phyloP scores from a whole-genome alignment of 805 yeast genomes.

The Candida taoyuanica region DNA sequence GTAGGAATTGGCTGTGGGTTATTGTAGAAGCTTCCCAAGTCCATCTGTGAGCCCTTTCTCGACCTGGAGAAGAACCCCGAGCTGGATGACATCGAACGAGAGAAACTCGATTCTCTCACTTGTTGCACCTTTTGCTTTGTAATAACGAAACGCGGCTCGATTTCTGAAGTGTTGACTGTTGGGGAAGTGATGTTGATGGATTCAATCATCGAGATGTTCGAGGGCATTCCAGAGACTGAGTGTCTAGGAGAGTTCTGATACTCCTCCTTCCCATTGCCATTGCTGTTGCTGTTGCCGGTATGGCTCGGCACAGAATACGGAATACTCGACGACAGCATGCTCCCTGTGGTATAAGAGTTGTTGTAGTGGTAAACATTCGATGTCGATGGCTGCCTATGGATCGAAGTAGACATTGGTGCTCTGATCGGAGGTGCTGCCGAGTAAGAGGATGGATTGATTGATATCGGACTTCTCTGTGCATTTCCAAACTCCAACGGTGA shows the following conservation, averaged over 20 bases:
- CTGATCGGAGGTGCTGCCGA: constrained; percentile 27
- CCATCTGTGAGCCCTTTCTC: constrained; percentile 34
- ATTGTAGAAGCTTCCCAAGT: constrained; percentile 25
- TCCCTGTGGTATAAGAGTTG: constrained; percentile 17
- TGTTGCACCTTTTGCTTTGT: constrained; percentile 64
- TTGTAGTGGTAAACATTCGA: constrained; percentile 10
- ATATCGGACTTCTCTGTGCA: constrained; percentile 24
- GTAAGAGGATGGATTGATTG: constrained; percentile 17
- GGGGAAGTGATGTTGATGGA: constrained; percentile 73
- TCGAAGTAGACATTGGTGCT: constrained; percentile 26
- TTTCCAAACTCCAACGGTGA: constrained; percentile 10
- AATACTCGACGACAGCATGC: constrained; percentile 20
- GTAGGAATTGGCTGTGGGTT: constrained; percentile 17
- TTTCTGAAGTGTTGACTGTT: constrained; percentile 48
- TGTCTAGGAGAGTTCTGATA: constrained; percentile 31
- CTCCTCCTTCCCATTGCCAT: constrained; percentile 21
- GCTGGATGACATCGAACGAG: constrained; percentile 21
- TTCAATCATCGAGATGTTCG: constrained; percentile 37
- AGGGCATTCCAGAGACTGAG: constrained; percentile 32
- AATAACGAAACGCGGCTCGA: constrained; percentile 84
- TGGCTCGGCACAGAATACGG: constrained; percentile 25
- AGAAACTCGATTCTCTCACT: constrained; percentile 21
- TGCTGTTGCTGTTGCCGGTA: constrained; percentile 26
- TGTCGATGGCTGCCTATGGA: constrained; percentile 26
- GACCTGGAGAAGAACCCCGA: constrained; percentile 43